Conservation (phyloP, 2,329 filamentous ascomycete species). For the Colletotrichum falcatum region DNA sequence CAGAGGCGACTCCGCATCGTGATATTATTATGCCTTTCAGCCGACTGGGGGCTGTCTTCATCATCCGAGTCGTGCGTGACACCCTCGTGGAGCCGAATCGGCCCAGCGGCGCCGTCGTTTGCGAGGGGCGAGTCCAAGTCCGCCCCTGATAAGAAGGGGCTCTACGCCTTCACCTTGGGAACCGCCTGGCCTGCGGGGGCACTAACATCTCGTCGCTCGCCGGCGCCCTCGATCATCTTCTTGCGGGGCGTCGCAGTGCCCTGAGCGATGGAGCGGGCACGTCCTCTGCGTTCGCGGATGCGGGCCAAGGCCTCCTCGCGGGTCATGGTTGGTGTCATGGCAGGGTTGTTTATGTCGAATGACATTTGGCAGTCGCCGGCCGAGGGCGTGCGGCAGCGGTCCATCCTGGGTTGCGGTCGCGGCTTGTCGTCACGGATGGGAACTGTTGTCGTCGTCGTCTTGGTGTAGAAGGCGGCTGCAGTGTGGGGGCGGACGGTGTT, state of each 20-base stretch:
- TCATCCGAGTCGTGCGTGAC: background rate
- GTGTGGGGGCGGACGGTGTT: slow-evolving; percentile 57
- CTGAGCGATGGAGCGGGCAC: slow-evolving; percentile 76
- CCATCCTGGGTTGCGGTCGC: slow-evolving; percentile 54
- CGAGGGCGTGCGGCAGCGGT: slow-evolving; percentile 60
- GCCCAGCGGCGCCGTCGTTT: background rate
- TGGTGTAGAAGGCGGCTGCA: slow-evolving; percentile 60
- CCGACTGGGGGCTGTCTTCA: background rate
- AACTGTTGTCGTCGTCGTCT: slow-evolving; percentile 64
- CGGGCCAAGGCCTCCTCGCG: slow-evolving; percentile 81
- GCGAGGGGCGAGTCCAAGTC: slow-evolving; percentile 5
- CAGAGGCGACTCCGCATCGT: slow-evolving; percentile 22
- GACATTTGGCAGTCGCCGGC: slow-evolving; percentile 52
- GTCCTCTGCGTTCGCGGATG: slow-evolving; percentile 78
- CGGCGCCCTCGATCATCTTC: slow-evolving; percentile 65
- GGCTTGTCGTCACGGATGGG: slow-evolving; percentile 61
- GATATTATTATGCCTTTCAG: slow-evolving; percentile 4
- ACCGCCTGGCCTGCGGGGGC: slow-evolving; percentile 50
- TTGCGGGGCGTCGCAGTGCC: slow-evolving; percentile 71
- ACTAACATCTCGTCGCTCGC: slow-evolving; percentile 61
- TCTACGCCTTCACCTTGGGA: slow-evolving; percentile 39
- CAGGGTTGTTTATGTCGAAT: slow-evolving; percentile 68
- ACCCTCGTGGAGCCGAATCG: background rate
- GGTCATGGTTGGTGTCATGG: slow-evolving; percentile 74
- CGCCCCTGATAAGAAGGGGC: slow-evolving; percentile 15